Evolutionary conservation across 345 rosid species (phyloP).

Genomic region (Excoecaria agallocha): DNA sequence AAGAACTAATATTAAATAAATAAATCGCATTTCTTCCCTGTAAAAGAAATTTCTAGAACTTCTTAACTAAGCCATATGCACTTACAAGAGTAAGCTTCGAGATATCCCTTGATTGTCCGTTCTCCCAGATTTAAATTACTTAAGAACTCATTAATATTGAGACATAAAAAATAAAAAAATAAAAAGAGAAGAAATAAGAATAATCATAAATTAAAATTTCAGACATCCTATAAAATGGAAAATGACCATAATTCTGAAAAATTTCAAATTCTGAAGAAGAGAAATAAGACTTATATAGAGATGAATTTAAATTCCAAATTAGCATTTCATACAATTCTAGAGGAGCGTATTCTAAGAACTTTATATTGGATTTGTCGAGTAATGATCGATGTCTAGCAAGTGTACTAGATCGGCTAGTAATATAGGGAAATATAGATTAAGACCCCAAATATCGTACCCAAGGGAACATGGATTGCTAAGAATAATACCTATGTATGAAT

Average conservation of each 20-base stretch:
- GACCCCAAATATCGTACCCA: too few species aligned
- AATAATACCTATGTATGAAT: too few species aligned
- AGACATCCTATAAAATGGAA: neutral
- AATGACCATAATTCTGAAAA: neutral
- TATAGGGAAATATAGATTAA: too few species aligned
- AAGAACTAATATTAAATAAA: neutral
- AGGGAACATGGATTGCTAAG: too few species aligned
- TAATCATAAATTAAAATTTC: neutral
- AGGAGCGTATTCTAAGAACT: constrained; percentile 86
- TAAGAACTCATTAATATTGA: constrained; percentile 68
- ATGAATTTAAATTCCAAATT: neutral
- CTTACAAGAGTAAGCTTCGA: constrained; percentile 92
- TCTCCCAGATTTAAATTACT: constrained; percentile 73
- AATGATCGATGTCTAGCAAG: too few species aligned
- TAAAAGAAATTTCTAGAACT: neutral
- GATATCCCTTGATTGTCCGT: constrained; percentile 69
- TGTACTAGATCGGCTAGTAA: too few species aligned
- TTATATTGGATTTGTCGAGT: constrained; percentile 38
- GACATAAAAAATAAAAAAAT: neutral
- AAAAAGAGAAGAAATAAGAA: too few species aligned
- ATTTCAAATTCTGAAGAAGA: neutral
- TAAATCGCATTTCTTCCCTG: neutral
- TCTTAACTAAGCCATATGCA: neutral
- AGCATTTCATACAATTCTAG: constrained; percentile 46
- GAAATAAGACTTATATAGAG: neutral